Percentiles rank a stretch among this genome's conserved stretches.
These are phyloP conservation scores for Theobroma cacao DNA, from an alignment of 345 rosid species.

Conservation along the genomic window DNA sequence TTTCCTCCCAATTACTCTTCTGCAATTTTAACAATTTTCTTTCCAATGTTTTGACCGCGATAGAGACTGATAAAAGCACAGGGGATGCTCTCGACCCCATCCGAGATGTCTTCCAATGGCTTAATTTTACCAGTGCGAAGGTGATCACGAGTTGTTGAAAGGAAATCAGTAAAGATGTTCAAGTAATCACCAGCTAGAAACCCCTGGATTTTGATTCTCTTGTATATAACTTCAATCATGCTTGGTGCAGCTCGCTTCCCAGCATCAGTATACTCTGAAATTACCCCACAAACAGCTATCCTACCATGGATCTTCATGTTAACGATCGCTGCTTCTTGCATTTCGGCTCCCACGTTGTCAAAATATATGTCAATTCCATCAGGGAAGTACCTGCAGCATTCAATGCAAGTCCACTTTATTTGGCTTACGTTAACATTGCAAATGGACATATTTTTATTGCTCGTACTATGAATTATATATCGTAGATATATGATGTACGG, in stretches of 20 bases:
- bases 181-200: conserved; percentile 39
- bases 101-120: conserved; percentile 44
- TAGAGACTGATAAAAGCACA: conserved; percentile 43
- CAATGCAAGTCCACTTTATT: background rate
- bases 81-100: conserved; percentile 48
- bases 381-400: conserved; percentile 43
- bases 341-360: conserved; percentile 57
- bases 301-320: conserved; percentile 52
- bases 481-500: background rate
- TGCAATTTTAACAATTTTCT: conserved; percentile 13
- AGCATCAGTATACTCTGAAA: conserved; percentile 38
- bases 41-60: conserved; percentile 19
- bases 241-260: conserved; percentile 36
- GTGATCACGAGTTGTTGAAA: conserved; percentile 36
- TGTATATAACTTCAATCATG: conserved; percentile 45
- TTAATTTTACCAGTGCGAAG: conserved; percentile 27
- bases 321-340: conserved; percentile 47
- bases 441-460: background rate
- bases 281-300: conserved; percentile 51
- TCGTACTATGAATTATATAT: background rate
- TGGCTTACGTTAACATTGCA: too few species aligned
- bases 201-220: conserved; percentile 51
- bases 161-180: conserved; percentile 29
- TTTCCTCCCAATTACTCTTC: background rate
- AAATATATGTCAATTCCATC: conserved; percentile 61